These are phyloP conservation scores for Barnettozyma sp. DNA, from an alignment of 805 yeast genomes.

Conservation along the genomic window DNA sequence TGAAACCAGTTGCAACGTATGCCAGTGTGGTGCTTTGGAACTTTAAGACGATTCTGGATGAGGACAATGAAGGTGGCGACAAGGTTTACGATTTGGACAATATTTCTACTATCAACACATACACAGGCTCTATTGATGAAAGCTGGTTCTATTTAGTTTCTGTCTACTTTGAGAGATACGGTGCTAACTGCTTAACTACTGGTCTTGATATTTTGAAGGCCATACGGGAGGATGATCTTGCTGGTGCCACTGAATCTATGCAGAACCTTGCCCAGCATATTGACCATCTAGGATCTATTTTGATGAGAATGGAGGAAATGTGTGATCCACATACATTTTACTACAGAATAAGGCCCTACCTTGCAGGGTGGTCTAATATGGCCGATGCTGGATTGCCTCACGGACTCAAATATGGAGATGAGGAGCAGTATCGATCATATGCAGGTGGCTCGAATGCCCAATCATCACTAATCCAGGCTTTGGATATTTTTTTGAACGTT, in stretches of 20 bases:
- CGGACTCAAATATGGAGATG: constrained; percentile 76
- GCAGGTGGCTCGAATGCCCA: constrained; percentile 96
- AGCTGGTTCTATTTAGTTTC: constrained; percentile 90
- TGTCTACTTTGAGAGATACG: constrained; percentile 77
- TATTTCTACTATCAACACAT: constrained; percentile 73
- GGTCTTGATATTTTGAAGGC: constrained; percentile 64
- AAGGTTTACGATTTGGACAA: constrained; percentile 47
- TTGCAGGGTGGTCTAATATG: constrained; percentile 96
- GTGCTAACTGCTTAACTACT: constrained; percentile 59
- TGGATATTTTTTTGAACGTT: constrained; percentile 70
- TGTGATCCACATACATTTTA: constrained; percentile 93
- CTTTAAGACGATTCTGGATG: constrained; percentile 54
- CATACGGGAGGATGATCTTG: constrained; percentile 41
- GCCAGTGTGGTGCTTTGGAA: constrained; percentile 89
- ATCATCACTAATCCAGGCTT: constrained; percentile 78
- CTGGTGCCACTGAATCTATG: constrained; percentile 37
- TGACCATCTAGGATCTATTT: constrained; percentile 62
- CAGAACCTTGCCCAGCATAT: constrained; percentile 68
- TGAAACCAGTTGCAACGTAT: constrained; percentile 86
- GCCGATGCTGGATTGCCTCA: constrained; percentile 71
- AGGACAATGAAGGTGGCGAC: constrained; percentile 11
- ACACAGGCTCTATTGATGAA: constrained; percentile 87
- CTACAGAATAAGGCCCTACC: constrained; percentile 76
- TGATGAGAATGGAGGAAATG: constrained; percentile 84
- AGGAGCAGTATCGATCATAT: constrained; percentile 44